Base-by-base conservation (phyloP, 805 yeast genomes). In the Candida ovalis region DNA sequence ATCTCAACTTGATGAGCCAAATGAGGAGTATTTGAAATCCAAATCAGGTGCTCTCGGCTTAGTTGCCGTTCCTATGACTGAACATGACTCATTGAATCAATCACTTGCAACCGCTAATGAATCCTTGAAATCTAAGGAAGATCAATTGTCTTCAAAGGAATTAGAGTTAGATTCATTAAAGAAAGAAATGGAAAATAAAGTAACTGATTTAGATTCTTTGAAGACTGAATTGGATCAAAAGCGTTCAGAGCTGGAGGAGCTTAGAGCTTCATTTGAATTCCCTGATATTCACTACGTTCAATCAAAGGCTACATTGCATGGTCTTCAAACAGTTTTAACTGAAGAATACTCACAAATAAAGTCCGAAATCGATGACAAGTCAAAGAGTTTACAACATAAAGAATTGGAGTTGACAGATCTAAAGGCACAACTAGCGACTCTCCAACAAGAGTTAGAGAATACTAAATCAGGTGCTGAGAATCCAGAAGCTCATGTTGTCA, bases 401-500 rank as follows among this genome's bases (percentile, higher is more conserved):
- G 30, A 25, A 5, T 19, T 7, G 13, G 38, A 35, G 12, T 17
- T 35, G 19, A 17, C 22, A 9, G 30, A 36, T 13, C 12, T 43
- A 44, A 46, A 47, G 18, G 24, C 13, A 4, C 12, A 17, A 18
- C 5, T 44, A 28, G 9, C 37, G 7, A 39, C 39, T 3, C 13
- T 35, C 17, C 22, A 35, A 35, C 19, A 51, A 6, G 51, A 54
- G 28, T 37, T 57, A 5, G 41, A 49, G 5, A 33, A 45, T 1
- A 28, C 53, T 47, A 52, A 57, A 15, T 27, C 27, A 4, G 48
- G 49, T 40, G 12, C 61, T 28, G 56, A 52, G 5, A 49, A 50
- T n/a, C 76, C 78, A 9, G 54, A 67, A 3, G 51, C 61, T 8
- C 69, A 61, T 4, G 61, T 59, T 42, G 47, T 70, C 27, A 49